Evolutionary conservation across 192 early-diverging fungal genomes (phyloP).

Genomic region (Coemansia sp.): DNA sequence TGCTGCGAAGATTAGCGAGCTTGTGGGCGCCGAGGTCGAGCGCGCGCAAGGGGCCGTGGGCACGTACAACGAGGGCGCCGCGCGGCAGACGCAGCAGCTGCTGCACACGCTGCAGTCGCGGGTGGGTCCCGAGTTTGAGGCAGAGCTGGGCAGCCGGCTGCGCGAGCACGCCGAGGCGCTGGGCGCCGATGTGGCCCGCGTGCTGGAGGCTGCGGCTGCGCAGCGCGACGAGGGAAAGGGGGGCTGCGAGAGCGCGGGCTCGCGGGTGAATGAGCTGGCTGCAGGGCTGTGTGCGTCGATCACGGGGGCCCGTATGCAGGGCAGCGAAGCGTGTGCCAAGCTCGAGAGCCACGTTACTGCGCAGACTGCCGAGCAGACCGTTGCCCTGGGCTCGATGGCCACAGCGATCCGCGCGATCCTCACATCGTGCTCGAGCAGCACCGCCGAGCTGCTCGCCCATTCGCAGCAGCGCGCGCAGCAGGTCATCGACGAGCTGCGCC

Average conservation of each 20-base stretch:
- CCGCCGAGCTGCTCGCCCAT: neutral
- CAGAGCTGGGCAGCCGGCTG: neutral
- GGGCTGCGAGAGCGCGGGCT: neutral
- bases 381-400: neutral
- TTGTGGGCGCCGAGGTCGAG: constrained; percentile 2
- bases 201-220: neutral
- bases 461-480: neutral
- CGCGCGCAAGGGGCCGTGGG: neutral
- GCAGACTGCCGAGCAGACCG: neutral
- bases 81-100: constrained; percentile 10
- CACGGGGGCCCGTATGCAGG: neutral
- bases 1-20: neutral
- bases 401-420: neutral
- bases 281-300: too few species aligned
- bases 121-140: constrained; percentile 33
- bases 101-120: constrained; percentile 18
- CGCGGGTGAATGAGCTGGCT: too few species aligned
- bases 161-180: neutral
- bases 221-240: neutral
- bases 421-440: neutral
- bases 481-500: constrained; percentile 2
- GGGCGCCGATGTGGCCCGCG: neutral
- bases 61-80: neutral
- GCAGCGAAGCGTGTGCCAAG: too few species aligned
- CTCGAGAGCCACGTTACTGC: neutral